Conservation (phyloP, 2,329 filamentous ascomycete genomes). For the Aurifilum marmelostoma region DNA sequence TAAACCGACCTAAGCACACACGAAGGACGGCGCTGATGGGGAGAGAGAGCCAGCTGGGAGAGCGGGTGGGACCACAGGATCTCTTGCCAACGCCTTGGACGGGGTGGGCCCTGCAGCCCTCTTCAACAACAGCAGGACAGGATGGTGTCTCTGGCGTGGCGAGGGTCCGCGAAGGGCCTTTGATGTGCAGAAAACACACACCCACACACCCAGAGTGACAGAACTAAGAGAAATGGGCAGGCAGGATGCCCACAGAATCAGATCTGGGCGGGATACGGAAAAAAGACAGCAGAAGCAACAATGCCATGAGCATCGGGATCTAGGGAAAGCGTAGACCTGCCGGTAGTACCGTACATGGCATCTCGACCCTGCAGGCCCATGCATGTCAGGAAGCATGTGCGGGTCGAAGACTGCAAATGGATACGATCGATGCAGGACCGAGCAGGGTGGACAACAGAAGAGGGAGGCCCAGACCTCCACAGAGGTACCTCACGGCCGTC, state of each 20-base stretch:
- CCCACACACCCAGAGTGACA: not conserved
- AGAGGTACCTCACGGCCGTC: not conserved
- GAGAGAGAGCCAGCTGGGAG: not conserved
- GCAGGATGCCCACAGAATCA: not conserved
- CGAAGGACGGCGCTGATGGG: slow-evolving; percentile 12
- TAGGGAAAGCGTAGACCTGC: not conserved
- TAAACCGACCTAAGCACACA: slow-evolving; percentile 14
- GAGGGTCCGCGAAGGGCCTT: not conserved
- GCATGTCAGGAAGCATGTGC: slow-evolving; percentile 10
- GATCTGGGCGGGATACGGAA: not conserved
- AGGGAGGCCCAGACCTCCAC: slow-evolving; percentile 4
- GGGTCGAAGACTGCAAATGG: slow-evolving; percentile 15
- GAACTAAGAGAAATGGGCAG: slow-evolving; percentile 3
- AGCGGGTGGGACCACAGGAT: slow-evolving; percentile 4
- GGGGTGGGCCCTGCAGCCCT: slow-evolving; percentile 6
- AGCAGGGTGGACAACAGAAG: slow-evolving; percentile 18
- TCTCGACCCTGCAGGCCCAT: slow-evolving; percentile 22
- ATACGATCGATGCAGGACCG: slow-evolving; percentile 20
- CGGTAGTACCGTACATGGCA: slow-evolving; percentile 6
- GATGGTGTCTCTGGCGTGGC: slow-evolving; percentile 6
- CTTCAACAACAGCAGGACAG: not conserved
- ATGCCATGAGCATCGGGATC: slow-evolving; percentile 9
- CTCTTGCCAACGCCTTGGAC: slow-evolving; percentile 14
- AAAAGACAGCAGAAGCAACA: not conserved
- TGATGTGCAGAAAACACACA: not conserved